Evolutionary conservation across 306 rosid species (phyloP).

Genomic region (Rubus parviflorus): DNA sequence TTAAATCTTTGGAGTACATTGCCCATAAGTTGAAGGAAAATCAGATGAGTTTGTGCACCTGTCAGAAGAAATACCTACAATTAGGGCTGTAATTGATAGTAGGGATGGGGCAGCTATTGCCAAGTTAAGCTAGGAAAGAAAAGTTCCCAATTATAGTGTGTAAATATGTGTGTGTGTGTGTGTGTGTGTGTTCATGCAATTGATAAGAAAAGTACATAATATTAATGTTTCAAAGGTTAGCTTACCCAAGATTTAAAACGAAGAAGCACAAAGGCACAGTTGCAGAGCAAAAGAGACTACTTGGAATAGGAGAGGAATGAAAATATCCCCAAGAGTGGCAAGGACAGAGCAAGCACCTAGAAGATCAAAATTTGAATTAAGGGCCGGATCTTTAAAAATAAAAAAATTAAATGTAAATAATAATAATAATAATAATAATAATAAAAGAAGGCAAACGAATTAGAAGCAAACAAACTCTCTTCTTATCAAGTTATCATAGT

Average conservation of each 20-base stretch:
- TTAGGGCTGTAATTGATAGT: neutral
- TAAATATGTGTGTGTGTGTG: neutral
- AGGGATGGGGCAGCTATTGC: neutral
- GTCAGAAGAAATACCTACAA: neutral
- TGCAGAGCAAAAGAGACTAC: constrained; percentile 18
- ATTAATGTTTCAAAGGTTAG: neutral
- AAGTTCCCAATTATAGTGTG: neutral
- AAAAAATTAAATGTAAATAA: no score
- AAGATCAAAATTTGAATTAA: constrained; percentile 23
- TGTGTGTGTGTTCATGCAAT: neutral
- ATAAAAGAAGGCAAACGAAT: no score
- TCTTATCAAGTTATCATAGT: neutral
- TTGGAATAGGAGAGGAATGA: constrained; percentile 32
- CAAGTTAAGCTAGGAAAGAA: neutral
- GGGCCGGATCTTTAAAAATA: neutral
- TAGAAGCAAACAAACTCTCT: no score
- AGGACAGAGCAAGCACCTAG: constrained; percentile 40
- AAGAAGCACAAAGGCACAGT: neutral
- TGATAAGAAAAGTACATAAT: neutral
- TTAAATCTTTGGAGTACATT: no score
- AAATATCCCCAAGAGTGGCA: constrained; percentile 36
- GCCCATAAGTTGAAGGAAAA: no score
- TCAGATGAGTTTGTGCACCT: neutral
- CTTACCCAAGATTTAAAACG: neutral
- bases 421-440: no score